Evolutionary conservation across 192 early-diverging fungal species (phyloP).

Genomic region (Coemansia sp.): DNA sequence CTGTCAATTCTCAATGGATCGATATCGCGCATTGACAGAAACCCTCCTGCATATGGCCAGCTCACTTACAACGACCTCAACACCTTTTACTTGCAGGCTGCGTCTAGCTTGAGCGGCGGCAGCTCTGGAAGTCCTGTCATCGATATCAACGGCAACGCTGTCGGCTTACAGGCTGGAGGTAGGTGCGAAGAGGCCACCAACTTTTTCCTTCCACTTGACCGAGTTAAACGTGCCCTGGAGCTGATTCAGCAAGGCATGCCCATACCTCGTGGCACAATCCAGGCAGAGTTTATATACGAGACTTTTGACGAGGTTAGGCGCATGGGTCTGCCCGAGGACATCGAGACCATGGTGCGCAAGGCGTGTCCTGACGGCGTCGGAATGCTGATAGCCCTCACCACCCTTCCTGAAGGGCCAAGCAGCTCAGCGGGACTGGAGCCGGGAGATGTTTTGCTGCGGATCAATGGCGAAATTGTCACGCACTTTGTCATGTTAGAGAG

Average conservation of each 20-base stretch:
- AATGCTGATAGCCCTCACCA: conserved; percentile 64
- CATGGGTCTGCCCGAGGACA: conserved; percentile 65
- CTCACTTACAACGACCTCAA: conserved; percentile 78
- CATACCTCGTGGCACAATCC: conserved; percentile 75
- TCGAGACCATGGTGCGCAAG: conserved; percentile 64
- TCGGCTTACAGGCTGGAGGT: conserved; percentile 73
- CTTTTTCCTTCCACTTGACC: conserved; percentile 76
- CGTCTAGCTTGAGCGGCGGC: conserved; percentile 73
- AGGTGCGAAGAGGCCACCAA: conserved; percentile 67
- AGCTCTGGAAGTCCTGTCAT: conserved; percentile 78
- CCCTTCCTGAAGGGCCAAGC: conserved; percentile 72
- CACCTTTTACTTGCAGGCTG: conserved; percentile 79
- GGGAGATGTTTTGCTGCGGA: conserved; percentile 71
- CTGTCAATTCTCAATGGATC: conserved; percentile 74
- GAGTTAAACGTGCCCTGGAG: conserved; percentile 65
- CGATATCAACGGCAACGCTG: conserved; percentile 73
- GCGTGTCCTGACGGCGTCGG: conserved; percentile 67
- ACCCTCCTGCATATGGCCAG: conserved; percentile 68
- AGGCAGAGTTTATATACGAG: conserved; percentile 68
- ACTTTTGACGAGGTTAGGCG: conserved; percentile 73
- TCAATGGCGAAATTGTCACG: conserved; percentile 64
- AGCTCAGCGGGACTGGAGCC: conserved; percentile 57
- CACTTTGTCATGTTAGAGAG: conserved; percentile 70
- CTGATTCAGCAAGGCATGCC: conserved; percentile 57
- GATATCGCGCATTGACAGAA: conserved; percentile 71